A percentile compares a stretch with the other conserved stretches of the same genome.
These are phyloP conservation scores for barrel medic (Medicago truncatula) DNA, from an alignment of 306 rosid species.

Conservation along the genomic window MtrunA17r5.0-ANR NC_053043.1:34122501-34123000, in stretches of 20 bases:
- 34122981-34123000: not conserved
- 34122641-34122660: constrained; percentile 93
- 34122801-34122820: not conserved
- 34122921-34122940: not conserved
- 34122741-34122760: constrained; percentile 13
- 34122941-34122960: not conserved
- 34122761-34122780: no score
- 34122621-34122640: constrained; percentile 80
- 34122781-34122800: constrained; percentile 29
- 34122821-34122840: not conserved
- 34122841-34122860: constrained; percentile 25
- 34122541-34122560: constrained; percentile 1
- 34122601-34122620: not conserved
- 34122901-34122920: not conserved
- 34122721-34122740: constrained; percentile 97
- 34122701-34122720: constrained; percentile 88
- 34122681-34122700: constrained; percentile 98
- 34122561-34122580: constrained; percentile 1
- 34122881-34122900: not conserved
- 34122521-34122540: constrained; percentile 25
- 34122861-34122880: constrained; percentile 12
- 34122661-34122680: constrained; percentile 89
- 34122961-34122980: constrained; percentile 22
- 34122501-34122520: constrained; percentile 7
- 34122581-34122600: not conserved